phyloP scores from a whole-genome alignment of 441 rosid genomes.

The California macrophylla region DNA sequence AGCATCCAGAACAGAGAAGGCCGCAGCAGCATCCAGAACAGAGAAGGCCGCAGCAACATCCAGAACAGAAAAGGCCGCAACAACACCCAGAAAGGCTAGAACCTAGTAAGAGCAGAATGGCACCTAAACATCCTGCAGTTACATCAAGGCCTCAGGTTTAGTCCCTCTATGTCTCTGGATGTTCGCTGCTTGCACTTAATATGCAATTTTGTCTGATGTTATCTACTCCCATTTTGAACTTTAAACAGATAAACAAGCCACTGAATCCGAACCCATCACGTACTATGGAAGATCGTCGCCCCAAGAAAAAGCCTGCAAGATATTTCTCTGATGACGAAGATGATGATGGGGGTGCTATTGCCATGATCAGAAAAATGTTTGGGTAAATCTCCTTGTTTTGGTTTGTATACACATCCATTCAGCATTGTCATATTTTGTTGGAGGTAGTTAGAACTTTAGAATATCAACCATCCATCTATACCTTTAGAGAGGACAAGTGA shows the following conservation, averaged over 20 bases:
- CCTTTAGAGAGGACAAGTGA: neutral
- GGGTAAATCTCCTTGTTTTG: conserved; percentile 29
- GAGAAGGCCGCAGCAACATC: neutral
- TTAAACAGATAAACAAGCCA: conserved; percentile 39
- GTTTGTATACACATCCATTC: neutral
- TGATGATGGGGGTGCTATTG: conserved; percentile 27
- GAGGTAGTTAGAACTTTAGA: neutral
- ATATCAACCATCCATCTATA: neutral
- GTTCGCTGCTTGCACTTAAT: neutral
- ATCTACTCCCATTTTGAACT: neutral
- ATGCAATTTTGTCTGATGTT: neutral
- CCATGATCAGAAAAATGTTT: conserved; percentile 57
- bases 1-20: conserved; percentile 5
- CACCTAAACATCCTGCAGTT: conserved; percentile 34
- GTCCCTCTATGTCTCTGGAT: neutral
- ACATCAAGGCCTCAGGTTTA: conserved; percentile 47
- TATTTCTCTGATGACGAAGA: conserved; percentile 29
- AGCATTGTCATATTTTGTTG: neutral
- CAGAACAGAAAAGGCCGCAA: neutral
- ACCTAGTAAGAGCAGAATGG: conserved; percentile 25
- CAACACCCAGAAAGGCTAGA: conserved; percentile 39
- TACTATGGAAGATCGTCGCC: conserved; percentile 29
- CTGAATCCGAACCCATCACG: conserved; percentile 39
- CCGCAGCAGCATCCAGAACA: neutral
- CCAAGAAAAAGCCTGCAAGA: conserved; percentile 50